Percentiles rank a stretch among this genome's conserved stretches.
phyloP scores from a whole-genome alignment of 2,329 filamentous ascomycete genomes.

The Bipolaris sorokiniana region DNA sequence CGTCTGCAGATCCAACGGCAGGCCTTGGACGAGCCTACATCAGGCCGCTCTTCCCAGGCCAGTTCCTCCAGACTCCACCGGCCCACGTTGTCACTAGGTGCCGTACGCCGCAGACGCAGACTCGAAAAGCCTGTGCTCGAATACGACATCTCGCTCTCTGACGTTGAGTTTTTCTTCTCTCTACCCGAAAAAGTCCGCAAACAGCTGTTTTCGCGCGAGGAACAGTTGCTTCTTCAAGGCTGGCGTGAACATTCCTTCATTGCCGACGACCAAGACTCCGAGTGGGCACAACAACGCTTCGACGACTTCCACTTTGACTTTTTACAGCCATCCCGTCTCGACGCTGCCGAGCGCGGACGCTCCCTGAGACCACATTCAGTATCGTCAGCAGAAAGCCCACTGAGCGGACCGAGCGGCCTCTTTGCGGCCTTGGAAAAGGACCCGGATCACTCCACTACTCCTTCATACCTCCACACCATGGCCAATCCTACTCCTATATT shows the following conservation, averaged over 20 bases:
- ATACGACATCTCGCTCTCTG: constrained; percentile 56
- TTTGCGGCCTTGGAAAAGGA: constrained; percentile 21
- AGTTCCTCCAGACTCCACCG: constrained; percentile 25
- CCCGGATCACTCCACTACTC: constrained; percentile 27
- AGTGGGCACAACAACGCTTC: constrained; percentile 39
- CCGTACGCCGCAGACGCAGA: constrained; percentile 44
- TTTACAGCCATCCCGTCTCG: constrained; percentile 14
- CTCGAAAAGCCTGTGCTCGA: constrained; percentile 36
- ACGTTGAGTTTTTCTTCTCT: constrained; percentile 71
- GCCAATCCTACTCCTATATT: constrained; percentile 23
- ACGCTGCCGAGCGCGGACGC: constrained; percentile 18
- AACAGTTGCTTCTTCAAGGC: constrained; percentile 66
- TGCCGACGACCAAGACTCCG: constrained; percentile 15
- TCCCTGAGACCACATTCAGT: constrained; percentile 26
- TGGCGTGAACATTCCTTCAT: constrained; percentile 29
- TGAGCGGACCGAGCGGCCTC: constrained; percentile 19
- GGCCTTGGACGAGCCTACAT: constrained; percentile 34
- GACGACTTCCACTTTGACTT: constrained; percentile 44
- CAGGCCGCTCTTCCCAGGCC: constrained; percentile 34
- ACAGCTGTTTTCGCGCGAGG: constrained; percentile 73
- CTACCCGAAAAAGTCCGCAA: constrained; percentile 76
- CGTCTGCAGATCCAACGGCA: constrained; percentile 69
- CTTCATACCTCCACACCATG: constrained; percentile 40
- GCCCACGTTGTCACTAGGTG: constrained; percentile 28
- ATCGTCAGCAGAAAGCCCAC: constrained; percentile 29